A percentile compares a stretch with the other conserved stretches of the same genome.
These are phyloP conservation scores for Vinca minor DNA, from an alignment of 257 asterid species.

Conservation along the genomic window DNA sequence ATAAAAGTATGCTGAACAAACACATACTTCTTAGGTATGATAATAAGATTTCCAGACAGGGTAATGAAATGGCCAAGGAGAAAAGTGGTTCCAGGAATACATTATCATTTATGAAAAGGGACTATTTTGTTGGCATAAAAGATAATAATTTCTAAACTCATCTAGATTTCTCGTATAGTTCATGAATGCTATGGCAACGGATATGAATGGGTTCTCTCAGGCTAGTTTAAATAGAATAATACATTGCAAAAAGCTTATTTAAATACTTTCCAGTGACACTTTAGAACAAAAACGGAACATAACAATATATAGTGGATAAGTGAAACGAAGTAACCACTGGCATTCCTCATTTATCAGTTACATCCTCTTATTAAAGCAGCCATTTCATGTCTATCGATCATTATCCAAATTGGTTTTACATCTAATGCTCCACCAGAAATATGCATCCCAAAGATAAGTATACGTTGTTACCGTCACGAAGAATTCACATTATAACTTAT, in stretches of 20 bases:
- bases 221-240: not conserved
- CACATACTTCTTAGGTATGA: not conserved
- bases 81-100: not conserved
- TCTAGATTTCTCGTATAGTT: not conserved
- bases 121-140: not conserved
- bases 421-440: not conserved
- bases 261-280: not conserved
- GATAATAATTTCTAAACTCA: not conserved
- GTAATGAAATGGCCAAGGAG: not conserved
- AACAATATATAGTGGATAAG: not conserved
- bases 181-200: not conserved
- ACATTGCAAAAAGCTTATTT: not conserved
- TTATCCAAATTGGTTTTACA: not conserved
- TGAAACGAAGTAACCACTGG: not conserved
- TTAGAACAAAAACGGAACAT: not conserved
- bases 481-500: not conserved
- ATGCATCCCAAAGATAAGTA: not conserved
- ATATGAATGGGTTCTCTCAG: not conserved
- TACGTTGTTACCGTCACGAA: not conserved
- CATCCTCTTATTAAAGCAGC: not conserved
- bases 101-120: not conserved
- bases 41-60: not conserved
- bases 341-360: not conserved
- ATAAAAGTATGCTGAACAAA: not conserved
- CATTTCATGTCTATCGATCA: not conserved